These are phyloP conservation scores for Sphagnum contortum DNA, from an alignment of 225 moss, liverwort and hornwort genomes.

Conservation along the genomic window DNA sequence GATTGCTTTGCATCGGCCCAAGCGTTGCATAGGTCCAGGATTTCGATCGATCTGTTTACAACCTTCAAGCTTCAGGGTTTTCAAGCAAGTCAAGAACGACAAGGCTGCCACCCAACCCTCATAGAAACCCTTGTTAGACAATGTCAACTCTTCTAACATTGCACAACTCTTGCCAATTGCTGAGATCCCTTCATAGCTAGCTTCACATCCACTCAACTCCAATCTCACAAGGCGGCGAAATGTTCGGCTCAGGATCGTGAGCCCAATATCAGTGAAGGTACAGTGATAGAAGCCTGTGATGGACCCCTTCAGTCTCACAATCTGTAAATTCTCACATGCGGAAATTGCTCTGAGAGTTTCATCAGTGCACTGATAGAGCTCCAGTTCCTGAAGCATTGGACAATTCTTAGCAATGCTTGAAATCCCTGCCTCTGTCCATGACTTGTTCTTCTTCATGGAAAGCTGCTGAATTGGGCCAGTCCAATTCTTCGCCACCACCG, in stretches of 20 bases:
- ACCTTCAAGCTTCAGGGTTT: constrained; percentile 64
- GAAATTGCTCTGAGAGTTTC: constrained; percentile 75
- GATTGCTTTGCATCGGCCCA: constrained; percentile 49
- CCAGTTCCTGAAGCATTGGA: constrained; percentile 69
- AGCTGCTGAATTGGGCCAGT: constrained; percentile 6
- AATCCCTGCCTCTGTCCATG: constrained; percentile 39
- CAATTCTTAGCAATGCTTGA: constrained; percentile 68
- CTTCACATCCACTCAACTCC: constrained; percentile 88
- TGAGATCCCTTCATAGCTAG: constrained; percentile 84
- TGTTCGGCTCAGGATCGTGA: constrained; percentile 80
- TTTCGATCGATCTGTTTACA: constrained; percentile 81
- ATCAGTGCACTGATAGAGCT: constrained; percentile 84
- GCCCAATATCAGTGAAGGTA: constrained; percentile 89
- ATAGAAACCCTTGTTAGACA: constrained; percentile 80
- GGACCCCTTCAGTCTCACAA: constrained; percentile 70
- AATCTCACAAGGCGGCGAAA: constrained; percentile 75
- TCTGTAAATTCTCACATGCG: constrained; percentile 72
- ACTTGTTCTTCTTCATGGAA: constrained; percentile 4
- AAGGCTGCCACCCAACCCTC: constrained; percentile 88
- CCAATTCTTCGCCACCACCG: constrained; percentile 1
- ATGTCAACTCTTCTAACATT: constrained; percentile 83
- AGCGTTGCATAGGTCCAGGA: constrained; percentile 50
- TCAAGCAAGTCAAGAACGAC: constrained; percentile 48
- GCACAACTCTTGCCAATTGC: constrained; percentile 85
- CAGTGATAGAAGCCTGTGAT: constrained; percentile 70